Evolutionary conservation across 2,329 filamentous ascomycete genomes (phyloP).

Genomic region (Catunica adiposa): DNA sequence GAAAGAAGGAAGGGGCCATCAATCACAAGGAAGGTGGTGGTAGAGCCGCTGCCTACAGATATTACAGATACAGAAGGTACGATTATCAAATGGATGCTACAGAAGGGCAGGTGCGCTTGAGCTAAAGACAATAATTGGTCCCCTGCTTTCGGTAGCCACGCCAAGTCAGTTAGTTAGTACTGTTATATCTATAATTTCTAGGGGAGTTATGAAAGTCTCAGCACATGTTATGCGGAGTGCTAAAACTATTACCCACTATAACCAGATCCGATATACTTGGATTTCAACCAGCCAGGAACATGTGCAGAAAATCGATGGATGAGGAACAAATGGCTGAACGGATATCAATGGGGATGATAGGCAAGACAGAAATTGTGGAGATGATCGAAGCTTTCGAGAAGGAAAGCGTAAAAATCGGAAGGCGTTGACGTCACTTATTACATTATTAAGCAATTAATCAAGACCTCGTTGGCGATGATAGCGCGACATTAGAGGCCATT

Average conservation of each 20-base stretch:
- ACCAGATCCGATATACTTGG: not conserved
- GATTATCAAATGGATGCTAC: not conserved
- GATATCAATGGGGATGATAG: not conserved
- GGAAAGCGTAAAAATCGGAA: not conserved
- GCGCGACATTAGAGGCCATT: too few relatives aligned
- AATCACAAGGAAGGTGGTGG: not conserved
- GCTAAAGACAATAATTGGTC: not conserved
- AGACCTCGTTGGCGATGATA: not conserved
- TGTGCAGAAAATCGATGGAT: not conserved
- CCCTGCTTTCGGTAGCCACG: too few relatives aligned
- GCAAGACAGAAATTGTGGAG: constrained; percentile 1
- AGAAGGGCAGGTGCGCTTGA: not conserved
- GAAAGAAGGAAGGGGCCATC: constrained; percentile 1
- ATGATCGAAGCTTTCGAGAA: not conserved
- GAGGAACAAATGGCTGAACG: not conserved
- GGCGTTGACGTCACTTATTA: not conserved
- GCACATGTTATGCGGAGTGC: not conserved
- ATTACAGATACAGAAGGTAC: not conserved
- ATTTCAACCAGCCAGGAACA: not conserved
- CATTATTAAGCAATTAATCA: not conserved
- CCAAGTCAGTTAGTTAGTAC: too few relatives aligned
- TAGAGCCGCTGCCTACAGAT: not conserved
- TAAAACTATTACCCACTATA: constrained; percentile 7
- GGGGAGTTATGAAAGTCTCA: not conserved
- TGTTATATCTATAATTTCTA: too few relatives aligned